A percentile compares a stretch with the other conserved stretches of the same genome.
Evolutionary conservation across 2,329 filamentous ascomycete species (phyloP).

Genomic region (Colletotrichum salicis): DNA sequence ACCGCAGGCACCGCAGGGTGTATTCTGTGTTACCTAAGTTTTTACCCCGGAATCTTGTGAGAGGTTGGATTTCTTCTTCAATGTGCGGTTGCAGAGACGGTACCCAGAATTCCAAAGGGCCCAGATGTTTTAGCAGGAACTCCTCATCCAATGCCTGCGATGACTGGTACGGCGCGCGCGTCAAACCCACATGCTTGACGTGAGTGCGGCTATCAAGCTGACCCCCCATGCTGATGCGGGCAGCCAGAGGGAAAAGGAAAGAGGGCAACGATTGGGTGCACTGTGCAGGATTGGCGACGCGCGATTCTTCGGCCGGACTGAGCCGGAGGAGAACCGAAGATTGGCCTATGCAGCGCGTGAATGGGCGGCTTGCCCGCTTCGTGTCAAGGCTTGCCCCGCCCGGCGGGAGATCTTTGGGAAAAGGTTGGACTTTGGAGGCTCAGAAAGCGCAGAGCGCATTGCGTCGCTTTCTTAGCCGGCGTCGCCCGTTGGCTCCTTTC

Average conservation of each 20-base stretch:
- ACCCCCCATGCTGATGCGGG: not conserved
- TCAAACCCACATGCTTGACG: constrained; percentile 16
- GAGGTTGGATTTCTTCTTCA: constrained; percentile 2
- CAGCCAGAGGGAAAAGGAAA: not conserved
- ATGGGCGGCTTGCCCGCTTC: constrained; percentile 20
- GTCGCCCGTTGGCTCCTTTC: constrained; percentile 19
- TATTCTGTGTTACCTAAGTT: constrained; percentile 1
- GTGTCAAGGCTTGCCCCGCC: constrained; percentile 6
- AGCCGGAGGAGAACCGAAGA: constrained; percentile 23
- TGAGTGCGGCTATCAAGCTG: not conserved
- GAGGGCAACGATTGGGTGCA: not conserved
- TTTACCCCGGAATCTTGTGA: constrained; percentile 16
- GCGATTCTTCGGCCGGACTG: constrained; percentile 21
- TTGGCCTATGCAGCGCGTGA: constrained; percentile 14
- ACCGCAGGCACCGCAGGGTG: not conserved
- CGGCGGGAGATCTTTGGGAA: not conserved
- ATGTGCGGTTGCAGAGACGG: constrained; percentile 16
- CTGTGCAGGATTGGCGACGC: constrained; percentile 2
- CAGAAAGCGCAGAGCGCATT: constrained; percentile 7
- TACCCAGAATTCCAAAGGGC: constrained; percentile 1
- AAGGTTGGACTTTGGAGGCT: not conserved
- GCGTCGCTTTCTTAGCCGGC: constrained; percentile 12
- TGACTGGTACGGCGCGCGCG: not conserved
- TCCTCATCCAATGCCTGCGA: constrained; percentile 12
- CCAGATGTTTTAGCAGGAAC: not conserved